Base-by-base conservation (phyloP, 2,329 filamentous ascomycete genomes). In the Alternaria angustiovoidea region DNA sequence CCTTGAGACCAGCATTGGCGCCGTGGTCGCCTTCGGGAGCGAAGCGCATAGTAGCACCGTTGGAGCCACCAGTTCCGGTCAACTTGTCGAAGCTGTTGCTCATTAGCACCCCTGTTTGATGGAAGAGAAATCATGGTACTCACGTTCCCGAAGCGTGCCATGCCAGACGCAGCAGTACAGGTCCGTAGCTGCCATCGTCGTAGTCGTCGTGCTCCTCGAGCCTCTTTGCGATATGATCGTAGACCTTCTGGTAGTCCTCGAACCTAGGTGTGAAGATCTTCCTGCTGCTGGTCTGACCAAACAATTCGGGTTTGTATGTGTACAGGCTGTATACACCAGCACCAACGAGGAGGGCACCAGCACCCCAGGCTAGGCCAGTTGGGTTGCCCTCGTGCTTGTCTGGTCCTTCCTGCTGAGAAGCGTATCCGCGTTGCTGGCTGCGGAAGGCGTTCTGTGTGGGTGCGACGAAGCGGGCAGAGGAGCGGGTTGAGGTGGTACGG, bases 1-100 rank as follows among this genome's bases (percentile, higher is more conserved):
- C 83, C 78, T 91, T 89, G 74, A 98, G 85, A 70, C 94, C 95
- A 61, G 94, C 93, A 76, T 99, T 99, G 81, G 94, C 95, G 70
- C 93, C 93, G 81, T 99, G 94, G 79, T 90, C 89, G 62, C 88
- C 85, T 83, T 98, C 95, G 47, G 94, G 94, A 24, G 89, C 85
- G 79, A 97, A 98, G 76, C 95, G 89, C 95, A 98, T 98, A 68
- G 94, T 97, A 59, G 94, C 94, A 68, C 95, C 94, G 80, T 98
- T 97, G 85, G 91, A 94, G 69, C 94, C 94, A 73, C 94, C 95
- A 46, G 94, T 98, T 67, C 87, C 86, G 26, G 94, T 97, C 76
- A 87, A 87, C 83, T 90, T 91, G 78, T 98, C 94, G 75, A 90
- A 98, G 72, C 78, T 80, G 51, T 24, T 7, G 7, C 5, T 4